Evolutionary conservation across 106 monocot species (phyloP).

Genomic region (Chionographis japonica): DNA sequence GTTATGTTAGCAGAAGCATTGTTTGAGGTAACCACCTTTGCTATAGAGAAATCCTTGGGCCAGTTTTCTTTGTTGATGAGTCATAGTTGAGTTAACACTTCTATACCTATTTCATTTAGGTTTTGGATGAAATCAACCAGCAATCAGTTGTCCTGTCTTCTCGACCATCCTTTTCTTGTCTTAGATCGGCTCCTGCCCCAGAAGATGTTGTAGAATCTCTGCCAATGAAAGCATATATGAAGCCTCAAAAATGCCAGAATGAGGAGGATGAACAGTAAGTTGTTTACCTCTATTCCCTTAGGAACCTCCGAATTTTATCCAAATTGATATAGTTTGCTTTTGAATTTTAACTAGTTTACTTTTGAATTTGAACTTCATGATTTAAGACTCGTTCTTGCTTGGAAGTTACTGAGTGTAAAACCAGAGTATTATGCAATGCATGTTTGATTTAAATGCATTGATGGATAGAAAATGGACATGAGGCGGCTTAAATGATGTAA

Average conservation of each 20-base stretch:
- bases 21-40: constrained; percentile 60
- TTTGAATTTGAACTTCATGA: too few species aligned
- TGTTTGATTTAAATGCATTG: too few species aligned
- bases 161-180: constrained; percentile 67
- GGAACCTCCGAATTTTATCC: too few species aligned
- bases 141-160: constrained; percentile 82
- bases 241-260: constrained; percentile 33
- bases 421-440: too few species aligned
- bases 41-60: too few species aligned
- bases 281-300: neutral
- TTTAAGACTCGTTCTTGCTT: too few species aligned
- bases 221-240: constrained; percentile 60
- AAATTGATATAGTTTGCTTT: too few species aligned
- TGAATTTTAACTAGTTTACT: too few species aligned
- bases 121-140: constrained; percentile 99
- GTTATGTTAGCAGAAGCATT: constrained; percentile 97
- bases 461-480: too few species aligned
- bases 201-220: constrained; percentile 79
- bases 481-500: too few species aligned
- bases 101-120: constrained; percentile 34
- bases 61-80: neutral
- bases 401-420: too few species aligned
- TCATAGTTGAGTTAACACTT: constrained; percentile 1
- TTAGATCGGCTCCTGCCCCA: constrained; percentile 91
- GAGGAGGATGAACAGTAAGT: constrained; percentile 79